Percentiles rank a stretch among this genome's conserved stretches.
These are phyloP conservation scores for Sergeia podlipaevii DNA, from an alignment of 208 protist species.

Conservation along the genomic window DNA sequence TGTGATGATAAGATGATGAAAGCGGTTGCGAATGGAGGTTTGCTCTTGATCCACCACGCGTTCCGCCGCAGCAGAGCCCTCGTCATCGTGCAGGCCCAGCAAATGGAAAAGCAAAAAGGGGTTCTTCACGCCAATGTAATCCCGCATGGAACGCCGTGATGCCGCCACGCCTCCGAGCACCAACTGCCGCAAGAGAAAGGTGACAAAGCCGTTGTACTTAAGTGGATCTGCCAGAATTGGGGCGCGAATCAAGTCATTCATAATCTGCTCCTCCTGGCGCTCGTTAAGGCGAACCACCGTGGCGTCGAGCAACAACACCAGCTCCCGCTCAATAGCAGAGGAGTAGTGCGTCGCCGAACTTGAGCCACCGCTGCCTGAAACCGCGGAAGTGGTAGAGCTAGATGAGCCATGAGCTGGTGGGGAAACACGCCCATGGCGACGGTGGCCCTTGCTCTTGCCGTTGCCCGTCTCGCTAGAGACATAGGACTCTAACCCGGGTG, in stretches of 20 bases:
- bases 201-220: slow-evolving; percentile 67
- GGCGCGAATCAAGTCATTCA: slow-evolving; percentile 58
- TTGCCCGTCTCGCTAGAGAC: no score
- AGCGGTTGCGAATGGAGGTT: slow-evolving; percentile 42
- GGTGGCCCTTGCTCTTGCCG: no score
- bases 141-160: slow-evolving; percentile 13
- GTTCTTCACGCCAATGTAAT: slow-evolving; percentile 33
- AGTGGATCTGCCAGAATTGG: slow-evolving; percentile 59
- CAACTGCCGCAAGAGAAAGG: slow-evolving; percentile 66
- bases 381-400: neutral
- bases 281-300: slow-evolving; percentile 73
- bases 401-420: neutral
- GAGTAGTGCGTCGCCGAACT: slow-evolving; percentile 31
- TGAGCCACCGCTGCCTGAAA: neutral
- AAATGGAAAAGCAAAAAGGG: slow-evolving; percentile 58
- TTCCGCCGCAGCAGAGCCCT: slow-evolving; percentile 39
- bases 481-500: slow-evolving; percentile 13
- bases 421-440: neutral
- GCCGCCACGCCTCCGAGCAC: slow-evolving; percentile 8
- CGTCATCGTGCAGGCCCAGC: slow-evolving; percentile 70
- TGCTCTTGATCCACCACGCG: slow-evolving; percentile 33
- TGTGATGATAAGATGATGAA: slow-evolving; percentile 66
- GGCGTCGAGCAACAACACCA: slow-evolving; percentile 44
- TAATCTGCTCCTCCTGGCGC: slow-evolving; percentile 63
- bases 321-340: slow-evolving; percentile 44